Evolutionary conservation across 1,139 yeast genomes (phyloP).

Genomic region (Scheffersomyces segobiensis): DNA sequence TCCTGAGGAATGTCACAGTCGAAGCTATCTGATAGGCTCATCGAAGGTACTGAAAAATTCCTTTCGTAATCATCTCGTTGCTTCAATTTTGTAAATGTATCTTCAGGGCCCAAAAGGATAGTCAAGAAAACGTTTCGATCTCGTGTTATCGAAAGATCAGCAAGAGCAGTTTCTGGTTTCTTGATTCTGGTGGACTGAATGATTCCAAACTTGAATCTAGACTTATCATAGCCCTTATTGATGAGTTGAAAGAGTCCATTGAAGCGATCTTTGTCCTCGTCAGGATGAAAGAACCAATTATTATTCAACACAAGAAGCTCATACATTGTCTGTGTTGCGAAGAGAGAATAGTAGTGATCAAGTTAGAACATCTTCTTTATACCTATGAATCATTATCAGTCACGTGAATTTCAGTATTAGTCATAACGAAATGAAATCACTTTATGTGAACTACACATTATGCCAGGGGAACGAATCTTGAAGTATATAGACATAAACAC

Average conservation of each 20-base stretch:
- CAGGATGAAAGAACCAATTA: conserved; percentile 22
- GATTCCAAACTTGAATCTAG: conserved; percentile 41
- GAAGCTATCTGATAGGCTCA: conserved; percentile 18
- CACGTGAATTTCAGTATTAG: not conserved
- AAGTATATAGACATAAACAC: too few relatives aligned
- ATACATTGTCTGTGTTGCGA: conserved; percentile 3
- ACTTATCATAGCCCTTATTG: conserved; percentile 53
- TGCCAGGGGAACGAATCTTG: too few relatives aligned
- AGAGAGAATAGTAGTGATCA: not conserved
- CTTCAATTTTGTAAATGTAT: conserved; percentile 14
- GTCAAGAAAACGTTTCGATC: conserved; percentile 21
- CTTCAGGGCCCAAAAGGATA: conserved; percentile 30
- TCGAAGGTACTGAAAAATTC: conserved; percentile 19
- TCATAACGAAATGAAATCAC: too few relatives aligned
- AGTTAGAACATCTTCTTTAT: not conserved
- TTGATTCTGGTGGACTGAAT: conserved; percentile 47
- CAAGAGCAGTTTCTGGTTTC: conserved; percentile 21
- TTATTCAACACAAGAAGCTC: conserved; percentile 25
- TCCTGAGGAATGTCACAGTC: conserved; percentile 32
- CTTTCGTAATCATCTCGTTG: conserved; percentile 16
- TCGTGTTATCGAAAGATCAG: conserved; percentile 29
- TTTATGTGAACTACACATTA: too few relatives aligned
- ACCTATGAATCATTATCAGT: not conserved
- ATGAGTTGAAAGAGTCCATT: conserved; percentile 22
- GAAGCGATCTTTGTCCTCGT: conserved; percentile 10